Evolutionary conservation across 768 basidiomycete genomes (phyloP), one percentile per base, ranked within the genome.

Genomic region (Termitomyces sp.): DNA sequence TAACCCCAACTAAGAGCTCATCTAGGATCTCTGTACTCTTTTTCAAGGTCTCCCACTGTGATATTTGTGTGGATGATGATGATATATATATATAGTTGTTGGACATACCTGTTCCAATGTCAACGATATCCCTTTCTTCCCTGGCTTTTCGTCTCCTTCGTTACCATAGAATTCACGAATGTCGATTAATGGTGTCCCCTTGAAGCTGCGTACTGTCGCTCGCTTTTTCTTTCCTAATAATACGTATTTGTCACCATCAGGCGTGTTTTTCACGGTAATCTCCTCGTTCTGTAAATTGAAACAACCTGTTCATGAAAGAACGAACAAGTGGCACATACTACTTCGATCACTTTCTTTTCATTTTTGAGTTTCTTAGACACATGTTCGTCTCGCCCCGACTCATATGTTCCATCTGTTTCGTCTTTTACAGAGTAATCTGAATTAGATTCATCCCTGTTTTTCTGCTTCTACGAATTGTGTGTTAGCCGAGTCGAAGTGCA

Each of bases 101-200:
- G 36, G 47, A 66, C 73, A 47, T 60, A 87, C 87, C 78, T 90
- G 88, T 20, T 91, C 89, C 3, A 73, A 48, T 14, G 73, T 69
- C 28, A 93, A 74, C 0, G 86, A 80, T 53, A 92, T 88, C 9
- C 90, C 91, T 64, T 92, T 93, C 70, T 90, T 92, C 0, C 89
- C 88, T 0, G 91, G 90, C 60, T 87, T 90, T 61, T 81, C 77
- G 6, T 85, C 83, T 1, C 80, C 71, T 7, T 72, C 75, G 43
- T 65, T 73, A 22, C 71, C 67, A 53, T 88, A 93, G 63, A 79
- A 92, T 67, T 92, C 88, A 42, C 90, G 82, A 54, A 92, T 89
- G 64, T 92, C 88, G 26, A 92, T 68, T 44, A 83, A 72, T 3
- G 78, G 65, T 1, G 70, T 75, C 8, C 85, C 87, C 77, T 79